These are phyloP conservation scores for Berkeleyomyces basicola DNA, from an alignment of 2,329 filamentous ascomycete genomes.

Conservation along the genomic window DNA sequence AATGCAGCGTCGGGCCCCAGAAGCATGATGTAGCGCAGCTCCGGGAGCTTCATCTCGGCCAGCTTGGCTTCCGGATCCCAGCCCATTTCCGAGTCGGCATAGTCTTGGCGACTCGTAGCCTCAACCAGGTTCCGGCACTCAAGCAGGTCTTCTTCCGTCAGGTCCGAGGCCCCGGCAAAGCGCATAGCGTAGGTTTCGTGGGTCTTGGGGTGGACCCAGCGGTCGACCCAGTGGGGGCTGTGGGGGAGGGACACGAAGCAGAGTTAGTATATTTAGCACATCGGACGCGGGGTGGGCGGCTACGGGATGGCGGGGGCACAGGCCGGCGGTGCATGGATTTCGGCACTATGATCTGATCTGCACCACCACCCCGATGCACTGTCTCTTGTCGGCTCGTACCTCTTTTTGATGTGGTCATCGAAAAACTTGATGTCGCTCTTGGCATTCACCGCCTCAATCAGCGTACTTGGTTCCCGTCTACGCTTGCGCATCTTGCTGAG, in stretches of 20 bases:
- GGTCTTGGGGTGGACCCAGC: constrained; percentile 36
- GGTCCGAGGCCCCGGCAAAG: constrained; percentile 25
- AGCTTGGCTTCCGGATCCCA: constrained; percentile 48
- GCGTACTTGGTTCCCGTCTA: constrained; percentile 36
- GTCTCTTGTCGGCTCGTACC: not conserved
- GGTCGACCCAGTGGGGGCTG: constrained; percentile 19
- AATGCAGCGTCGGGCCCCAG: constrained; percentile 19
- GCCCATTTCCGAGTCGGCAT: constrained; percentile 41
- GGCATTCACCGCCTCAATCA: constrained; percentile 84
- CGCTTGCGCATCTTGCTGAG: constrained; percentile 13
- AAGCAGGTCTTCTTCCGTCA: constrained; percentile 29
- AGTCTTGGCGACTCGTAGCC: constrained; percentile 46
- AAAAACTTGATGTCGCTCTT: constrained; percentile 57
- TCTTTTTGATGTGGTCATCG: constrained; percentile 12
- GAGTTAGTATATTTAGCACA: not conserved
- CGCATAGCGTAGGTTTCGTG: constrained; percentile 26
- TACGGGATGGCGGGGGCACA: not conserved
- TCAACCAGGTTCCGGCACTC: constrained; percentile 42
- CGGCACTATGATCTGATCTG: not conserved
- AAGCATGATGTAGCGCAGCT: constrained; percentile 53
- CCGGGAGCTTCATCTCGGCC: constrained; percentile 49
- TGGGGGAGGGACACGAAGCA: not conserved
- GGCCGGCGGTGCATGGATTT: not conserved
- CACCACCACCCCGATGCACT: not conserved
- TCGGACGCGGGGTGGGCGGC: not conserved